Percentiles rank a stretch among this genome's conserved stretches.
phyloP scores from a whole-genome alignment of 179 eudicot species.

The Sideroxylon spinosum region DNA sequence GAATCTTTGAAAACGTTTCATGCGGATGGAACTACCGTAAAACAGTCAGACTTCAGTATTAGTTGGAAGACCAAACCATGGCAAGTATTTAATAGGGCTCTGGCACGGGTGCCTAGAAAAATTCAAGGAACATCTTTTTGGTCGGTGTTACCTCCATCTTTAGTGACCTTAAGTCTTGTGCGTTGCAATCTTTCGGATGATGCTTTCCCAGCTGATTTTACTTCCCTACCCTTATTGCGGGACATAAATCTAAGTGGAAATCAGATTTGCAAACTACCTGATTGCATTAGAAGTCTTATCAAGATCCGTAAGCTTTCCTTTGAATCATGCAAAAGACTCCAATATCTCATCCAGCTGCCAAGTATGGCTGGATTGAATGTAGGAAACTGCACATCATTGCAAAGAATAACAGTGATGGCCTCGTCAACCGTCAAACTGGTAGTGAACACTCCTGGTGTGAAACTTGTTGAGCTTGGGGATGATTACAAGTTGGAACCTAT shows the following conservation, averaged over 20 bases:
- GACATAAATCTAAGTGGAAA: conserved; percentile 2
- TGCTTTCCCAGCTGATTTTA: conserved; percentile 2
- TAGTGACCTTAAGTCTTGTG: conserved; percentile 5
- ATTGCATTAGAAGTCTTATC: not conserved
- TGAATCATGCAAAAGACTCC: not conserved
- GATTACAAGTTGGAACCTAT: not conserved
- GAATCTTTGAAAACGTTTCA: conserved; percentile 7
- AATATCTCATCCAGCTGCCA: not conserved
- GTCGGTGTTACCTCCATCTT: conserved; percentile 1
- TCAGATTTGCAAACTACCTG: conserved; percentile 1
- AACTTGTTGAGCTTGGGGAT: not conserved
- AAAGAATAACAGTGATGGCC: not conserved
- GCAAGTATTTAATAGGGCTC: not conserved
- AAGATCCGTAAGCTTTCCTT: not conserved
- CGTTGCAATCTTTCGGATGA: conserved; percentile 8
- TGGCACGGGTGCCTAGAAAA: not conserved
- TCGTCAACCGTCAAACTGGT: too few species aligned
- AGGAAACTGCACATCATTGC: not conserved
- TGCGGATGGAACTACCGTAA: not conserved
- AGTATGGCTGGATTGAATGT: not conserved
- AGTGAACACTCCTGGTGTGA: too few species aligned
- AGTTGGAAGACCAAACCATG: not conserved
- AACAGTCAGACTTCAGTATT: not conserved
- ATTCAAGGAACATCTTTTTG: not conserved
- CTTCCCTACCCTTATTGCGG: conserved; percentile 6